These are phyloP conservation scores for Lentinula raphanica DNA, from an alignment of 768 basidiomycete species.

Conservation along the genomic window DNA sequence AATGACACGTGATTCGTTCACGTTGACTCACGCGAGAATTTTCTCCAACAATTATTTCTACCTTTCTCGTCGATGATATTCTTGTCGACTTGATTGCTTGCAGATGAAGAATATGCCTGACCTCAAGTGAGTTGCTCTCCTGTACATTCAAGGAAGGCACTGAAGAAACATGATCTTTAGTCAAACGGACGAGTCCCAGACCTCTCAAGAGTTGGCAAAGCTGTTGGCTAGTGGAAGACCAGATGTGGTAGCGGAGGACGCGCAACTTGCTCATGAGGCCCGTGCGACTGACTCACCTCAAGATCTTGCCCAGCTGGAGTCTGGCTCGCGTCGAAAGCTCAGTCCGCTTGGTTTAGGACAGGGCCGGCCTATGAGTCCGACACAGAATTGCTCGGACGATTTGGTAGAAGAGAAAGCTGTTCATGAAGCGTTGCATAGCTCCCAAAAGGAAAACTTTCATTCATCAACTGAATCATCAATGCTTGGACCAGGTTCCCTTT, in stretches of 20 bases:
- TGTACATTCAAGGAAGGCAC: neutral
- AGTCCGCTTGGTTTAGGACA: slow-evolving; percentile 50
- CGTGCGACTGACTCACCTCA: neutral
- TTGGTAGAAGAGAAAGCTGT: slow-evolving; percentile 10
- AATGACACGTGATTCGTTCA: too few species aligned
- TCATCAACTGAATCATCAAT: neutral
- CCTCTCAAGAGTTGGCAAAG: slow-evolving; percentile 47
- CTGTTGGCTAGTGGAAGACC: slow-evolving; percentile 27
- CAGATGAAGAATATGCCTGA: neutral
- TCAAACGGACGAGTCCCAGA: slow-evolving; percentile 45
- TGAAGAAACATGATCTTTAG: slow-evolving; percentile 18
- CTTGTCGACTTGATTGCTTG: neutral
- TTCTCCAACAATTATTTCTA: neutral
- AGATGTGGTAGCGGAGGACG: neutral
- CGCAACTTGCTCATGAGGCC: neutral
- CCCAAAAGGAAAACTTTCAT: slow-evolving; percentile 50
- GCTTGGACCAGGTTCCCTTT: neutral
- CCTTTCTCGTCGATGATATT: neutral
- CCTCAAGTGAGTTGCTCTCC: neutral
- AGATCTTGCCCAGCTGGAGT: slow-evolving; percentile 23
- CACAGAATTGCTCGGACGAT: slow-evolving; percentile 31
- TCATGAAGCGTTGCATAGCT: slow-evolving; percentile 29
- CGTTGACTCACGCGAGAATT: too few species aligned
- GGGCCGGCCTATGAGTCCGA: slow-evolving; percentile 38
- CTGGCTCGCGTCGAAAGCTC: slow-evolving; percentile 37